These are phyloP conservation scores for Diddensiella caesifluorescens DNA, from an alignment of 805 yeast species.

Conservation along the genomic window DNA sequence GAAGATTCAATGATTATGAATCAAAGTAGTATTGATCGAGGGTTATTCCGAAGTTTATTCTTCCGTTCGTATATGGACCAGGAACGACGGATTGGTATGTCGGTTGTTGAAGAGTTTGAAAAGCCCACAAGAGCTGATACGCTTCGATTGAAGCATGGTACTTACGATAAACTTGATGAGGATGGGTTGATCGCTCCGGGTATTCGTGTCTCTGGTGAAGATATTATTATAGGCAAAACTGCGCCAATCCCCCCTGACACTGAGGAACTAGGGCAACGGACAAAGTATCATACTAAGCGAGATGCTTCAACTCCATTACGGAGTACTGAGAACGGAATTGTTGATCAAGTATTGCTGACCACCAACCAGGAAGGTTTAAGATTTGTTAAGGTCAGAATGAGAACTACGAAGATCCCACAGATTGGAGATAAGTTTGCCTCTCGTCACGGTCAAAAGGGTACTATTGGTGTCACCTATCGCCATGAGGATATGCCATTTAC, in stretches of 20 bases:
- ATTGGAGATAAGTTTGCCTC: conserved; percentile 99
- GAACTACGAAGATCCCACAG: conserved; percentile 98
- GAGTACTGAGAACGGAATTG: conserved; percentile 96
- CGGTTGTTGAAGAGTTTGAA: conserved; percentile 95
- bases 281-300: conserved; percentile 96
- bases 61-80: conserved; percentile 98
- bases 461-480: conserved; percentile 97
- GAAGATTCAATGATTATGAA: conserved; percentile 99
- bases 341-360: conserved; percentile 93
- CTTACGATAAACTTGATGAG: conserved; percentile 95
- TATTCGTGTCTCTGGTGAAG: conserved; percentile 97
- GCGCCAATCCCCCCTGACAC: conserved; percentile 99
- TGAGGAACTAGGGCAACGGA: conserved; percentile 97
- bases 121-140: conserved; percentile 95
- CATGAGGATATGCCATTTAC: conserved; percentile 99
- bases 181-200: conserved; percentile 99
- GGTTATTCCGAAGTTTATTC: conserved; percentile 90
- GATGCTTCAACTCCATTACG: conserved; percentile 98
- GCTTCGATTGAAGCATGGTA: conserved; percentile 92
- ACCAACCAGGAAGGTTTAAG: conserved; percentile 98
- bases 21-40: conserved; percentile 95
- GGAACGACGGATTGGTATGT: conserved; percentile 97
- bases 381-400: conserved; percentile 96
- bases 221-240: conserved; percentile 96
- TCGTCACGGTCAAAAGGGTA: conserved; percentile 99